Evolutionary conservation across 495 filamentous ascomycete genomes (phyloP).

Genomic region (Aspergillus carlsbadensis): DNA sequence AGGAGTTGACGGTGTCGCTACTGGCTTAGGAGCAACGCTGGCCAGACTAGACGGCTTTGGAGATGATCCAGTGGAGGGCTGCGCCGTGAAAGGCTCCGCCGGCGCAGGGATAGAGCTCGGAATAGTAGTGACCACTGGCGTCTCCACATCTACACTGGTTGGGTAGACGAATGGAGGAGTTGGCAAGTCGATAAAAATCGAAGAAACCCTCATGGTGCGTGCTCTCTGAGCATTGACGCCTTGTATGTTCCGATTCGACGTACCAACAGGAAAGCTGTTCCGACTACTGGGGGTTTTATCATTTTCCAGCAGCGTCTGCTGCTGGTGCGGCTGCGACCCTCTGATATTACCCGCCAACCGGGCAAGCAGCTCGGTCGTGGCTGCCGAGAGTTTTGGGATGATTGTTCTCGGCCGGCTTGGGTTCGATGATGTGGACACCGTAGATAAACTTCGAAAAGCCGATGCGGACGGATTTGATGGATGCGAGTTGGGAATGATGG

Average conservation of each 20-base stretch:
- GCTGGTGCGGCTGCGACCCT: conserved; percentile 13
- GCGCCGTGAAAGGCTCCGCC: neutral
- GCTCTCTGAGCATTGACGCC: neutral
- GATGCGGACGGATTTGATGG: conserved; percentile 12
- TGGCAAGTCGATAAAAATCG: conserved; percentile 26
- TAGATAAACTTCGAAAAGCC: conserved; percentile 8
- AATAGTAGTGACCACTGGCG: conserved; percentile 6
- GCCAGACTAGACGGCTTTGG: conserved; percentile 1
- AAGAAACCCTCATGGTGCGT: conserved; percentile 24
- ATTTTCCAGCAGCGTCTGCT: conserved; percentile 11
- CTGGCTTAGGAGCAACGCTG: conserved; percentile 21
- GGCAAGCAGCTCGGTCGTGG: conserved; percentile 28
- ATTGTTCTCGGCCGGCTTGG: conserved; percentile 8
- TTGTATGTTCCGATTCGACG: neutral
- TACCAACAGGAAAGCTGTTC: conserved; percentile 3
- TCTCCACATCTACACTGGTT: conserved; percentile 10
- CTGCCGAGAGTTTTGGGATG: conserved; percentile 26
- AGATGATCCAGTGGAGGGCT: neutral
- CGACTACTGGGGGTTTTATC: conserved; percentile 12
- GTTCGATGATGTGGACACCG: conserved; percentile 5
- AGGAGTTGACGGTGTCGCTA: neutral
- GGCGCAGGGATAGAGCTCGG: conserved; percentile 11
- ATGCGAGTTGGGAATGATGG: conserved; percentile 9
- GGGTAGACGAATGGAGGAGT: conserved; percentile 22
- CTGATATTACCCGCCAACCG: conserved; percentile 21